These are phyloP conservation scores for Rhizophora apiculata DNA, from an alignment of 345 rosid genomes.

Conservation along the genomic window DNA sequence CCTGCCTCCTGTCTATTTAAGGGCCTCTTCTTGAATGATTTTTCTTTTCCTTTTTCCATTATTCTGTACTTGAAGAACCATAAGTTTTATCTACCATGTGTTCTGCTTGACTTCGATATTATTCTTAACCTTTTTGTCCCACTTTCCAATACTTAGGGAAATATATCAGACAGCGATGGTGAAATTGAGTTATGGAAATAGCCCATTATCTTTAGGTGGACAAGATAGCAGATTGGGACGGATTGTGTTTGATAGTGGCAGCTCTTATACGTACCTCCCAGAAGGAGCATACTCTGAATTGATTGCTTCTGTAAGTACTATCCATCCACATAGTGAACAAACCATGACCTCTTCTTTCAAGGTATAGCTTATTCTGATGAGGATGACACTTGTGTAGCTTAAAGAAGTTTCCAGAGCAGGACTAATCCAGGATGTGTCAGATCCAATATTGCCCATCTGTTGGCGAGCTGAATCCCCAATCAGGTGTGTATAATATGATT, in stretches of 20 bases:
- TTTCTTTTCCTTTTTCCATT: neutral
- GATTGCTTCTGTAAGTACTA: constrained; percentile 62
- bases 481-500: constrained; percentile 41
- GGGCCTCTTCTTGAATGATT: neutral
- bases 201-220: constrained; percentile 48
- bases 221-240: constrained; percentile 35
- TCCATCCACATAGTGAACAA: neutral
- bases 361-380: constrained; percentile 3
- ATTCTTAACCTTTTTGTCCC: neutral
- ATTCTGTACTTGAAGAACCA: neutral
- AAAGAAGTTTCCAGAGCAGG: constrained; percentile 43
- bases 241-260: constrained; percentile 76
- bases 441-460: constrained; percentile 71
- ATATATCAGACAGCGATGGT: constrained; percentile 51
- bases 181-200: constrained; percentile 62
- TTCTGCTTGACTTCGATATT: constrained; percentile 12
- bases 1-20: neutral
- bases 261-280: constrained; percentile 88
- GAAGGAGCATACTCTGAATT: constrained; percentile 61
- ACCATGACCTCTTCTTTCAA: neutral
- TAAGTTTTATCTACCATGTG: constrained; percentile 3
- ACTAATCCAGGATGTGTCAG: constrained; percentile 52
- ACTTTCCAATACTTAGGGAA: constrained; percentile 39
- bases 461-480: constrained; percentile 56
- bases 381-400: constrained; percentile 43